Conservation (phyloP, 2,329 filamentous ascomycete species). For the Hysterium pulicare region DNA sequence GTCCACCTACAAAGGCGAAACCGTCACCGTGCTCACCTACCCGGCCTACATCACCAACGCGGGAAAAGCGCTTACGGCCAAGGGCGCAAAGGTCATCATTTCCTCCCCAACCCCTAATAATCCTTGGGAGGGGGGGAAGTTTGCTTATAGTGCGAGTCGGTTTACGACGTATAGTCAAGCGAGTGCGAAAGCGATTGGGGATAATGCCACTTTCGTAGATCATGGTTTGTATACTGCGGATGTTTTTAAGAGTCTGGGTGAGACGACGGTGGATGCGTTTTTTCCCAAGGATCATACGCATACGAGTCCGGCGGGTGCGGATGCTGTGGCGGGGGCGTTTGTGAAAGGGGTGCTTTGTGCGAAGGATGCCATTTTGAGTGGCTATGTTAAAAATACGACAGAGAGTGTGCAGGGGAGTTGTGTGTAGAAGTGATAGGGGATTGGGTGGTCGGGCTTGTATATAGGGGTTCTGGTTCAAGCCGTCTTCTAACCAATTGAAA, state of each 20-base stretch:
- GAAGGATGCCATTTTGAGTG: slow-evolving; percentile 42
- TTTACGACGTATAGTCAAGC: slow-evolving; percentile 58
- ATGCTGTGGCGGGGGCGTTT: slow-evolving; percentile 56
- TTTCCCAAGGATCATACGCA: slow-evolving; percentile 64
- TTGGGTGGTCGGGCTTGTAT: too few species aligned
- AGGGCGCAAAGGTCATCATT: slow-evolving; percentile 59
- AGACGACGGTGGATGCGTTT: slow-evolving; percentile 48
- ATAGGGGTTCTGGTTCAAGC: too few species aligned
- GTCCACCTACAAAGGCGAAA: slow-evolving; percentile 49
- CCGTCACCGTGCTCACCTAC: slow-evolving; percentile 60
- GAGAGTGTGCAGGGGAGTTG: slow-evolving; percentile 27
- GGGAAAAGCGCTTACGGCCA: slow-evolving; percentile 50
- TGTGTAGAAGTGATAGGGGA: too few species aligned
- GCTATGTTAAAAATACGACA: slow-evolving; percentile 35
- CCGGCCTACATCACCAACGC: slow-evolving; percentile 59
- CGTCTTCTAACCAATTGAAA: too few species aligned
- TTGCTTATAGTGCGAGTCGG: slow-evolving; percentile 45
- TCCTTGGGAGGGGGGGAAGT: slow-evolving; percentile 57
- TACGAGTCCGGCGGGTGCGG: slow-evolving; percentile 55
- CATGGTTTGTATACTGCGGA: slow-evolving; percentile 59
- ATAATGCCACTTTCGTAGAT: slow-evolving; percentile 51
- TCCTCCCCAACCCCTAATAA: slow-evolving; percentile 61
- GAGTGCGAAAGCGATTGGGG: slow-evolving; percentile 44
- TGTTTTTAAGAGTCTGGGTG: slow-evolving; percentile 51
- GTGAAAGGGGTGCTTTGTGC: slow-evolving; percentile 55